Conservation (phyloP, 2,329 filamentous ascomycete genomes). For the Diaporthe australafricana region DNA sequence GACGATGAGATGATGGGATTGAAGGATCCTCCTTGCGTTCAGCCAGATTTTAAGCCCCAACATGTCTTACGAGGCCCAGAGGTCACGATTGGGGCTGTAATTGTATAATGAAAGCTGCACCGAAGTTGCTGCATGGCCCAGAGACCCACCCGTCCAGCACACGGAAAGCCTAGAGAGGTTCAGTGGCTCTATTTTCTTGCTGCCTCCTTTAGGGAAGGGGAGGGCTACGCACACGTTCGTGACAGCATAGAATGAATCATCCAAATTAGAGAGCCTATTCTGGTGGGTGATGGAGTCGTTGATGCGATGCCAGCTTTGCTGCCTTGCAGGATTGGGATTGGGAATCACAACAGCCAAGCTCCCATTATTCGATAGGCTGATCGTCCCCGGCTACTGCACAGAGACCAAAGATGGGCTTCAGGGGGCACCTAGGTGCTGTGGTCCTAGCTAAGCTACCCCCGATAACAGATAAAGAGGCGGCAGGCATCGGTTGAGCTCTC, state of each 20-base stretch:
- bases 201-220: neutral
- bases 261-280: neutral
- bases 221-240: neutral
- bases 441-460: neutral
- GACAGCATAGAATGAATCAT: constrained; percentile 21
- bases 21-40: constrained; percentile 27
- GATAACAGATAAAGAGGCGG: constrained; percentile 13
- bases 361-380: too few relatives aligned
- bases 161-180: neutral
- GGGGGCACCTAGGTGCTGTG: neutral
- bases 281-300: neutral
- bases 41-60: neutral
- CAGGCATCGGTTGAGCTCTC: neutral
- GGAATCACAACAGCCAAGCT: too few relatives aligned
- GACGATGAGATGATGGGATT: constrained; percentile 22
- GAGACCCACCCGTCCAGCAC: neutral
- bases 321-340: neutral
- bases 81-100: constrained; percentile 20
- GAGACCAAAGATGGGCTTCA: neutral
- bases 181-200: neutral
- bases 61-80: neutral
- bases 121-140: constrained; percentile 7
- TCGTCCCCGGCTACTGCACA: neutral
- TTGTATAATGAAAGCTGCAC: constrained; percentile 36
- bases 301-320: too few relatives aligned